Percentiles rank a stretch among this genome's conserved stretches.
These are phyloP conservation scores for Paracorniculantispora psalliotae DNA, from an alignment of 2,329 filamentous ascomycete species.

Conservation along the genomic window DNA sequence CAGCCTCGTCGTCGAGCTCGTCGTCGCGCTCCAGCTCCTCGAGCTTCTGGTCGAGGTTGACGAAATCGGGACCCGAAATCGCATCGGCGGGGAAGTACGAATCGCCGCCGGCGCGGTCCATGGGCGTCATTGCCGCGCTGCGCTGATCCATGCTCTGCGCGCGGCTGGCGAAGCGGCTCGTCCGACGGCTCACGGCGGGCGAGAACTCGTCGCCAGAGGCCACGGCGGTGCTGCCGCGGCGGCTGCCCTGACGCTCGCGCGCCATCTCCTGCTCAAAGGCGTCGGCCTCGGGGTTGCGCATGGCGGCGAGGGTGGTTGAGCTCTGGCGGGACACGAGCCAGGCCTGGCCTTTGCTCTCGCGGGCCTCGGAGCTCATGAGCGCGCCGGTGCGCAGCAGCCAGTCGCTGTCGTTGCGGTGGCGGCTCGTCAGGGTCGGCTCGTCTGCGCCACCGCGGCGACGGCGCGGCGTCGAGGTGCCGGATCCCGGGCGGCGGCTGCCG, in stretches of 20 bases:
- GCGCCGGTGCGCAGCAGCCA: constrained; percentile 62
- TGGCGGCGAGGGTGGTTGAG: constrained; percentile 55
- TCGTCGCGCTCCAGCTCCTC: constrained; percentile 50
- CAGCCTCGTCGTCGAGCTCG: constrained; percentile 52
- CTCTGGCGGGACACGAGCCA: constrained; percentile 64
- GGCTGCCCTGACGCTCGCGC: constrained; percentile 45
- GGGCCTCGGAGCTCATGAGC: constrained; percentile 54
- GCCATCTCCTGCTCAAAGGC: constrained; percentile 47
- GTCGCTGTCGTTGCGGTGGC: constrained; percentile 49
- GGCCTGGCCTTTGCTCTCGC: constrained; percentile 63
- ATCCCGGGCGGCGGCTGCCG: constrained; percentile 16
- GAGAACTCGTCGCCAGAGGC: constrained; percentile 32
- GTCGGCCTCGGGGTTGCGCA: constrained; percentile 48
- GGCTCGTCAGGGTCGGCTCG: constrained; percentile 25
- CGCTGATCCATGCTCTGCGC: constrained; percentile 28
- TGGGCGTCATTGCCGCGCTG: constrained; percentile 40
- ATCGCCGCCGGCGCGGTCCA: constrained; percentile 36
- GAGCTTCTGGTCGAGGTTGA: constrained; percentile 56
- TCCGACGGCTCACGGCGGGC: constrained; percentile 40
- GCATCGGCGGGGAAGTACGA: constrained; percentile 40
- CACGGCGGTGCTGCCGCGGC: constrained; percentile 39
- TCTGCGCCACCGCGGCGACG: constrained; percentile 29
- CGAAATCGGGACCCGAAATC: constrained; percentile 55
- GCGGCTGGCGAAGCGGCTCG: constrained; percentile 41
- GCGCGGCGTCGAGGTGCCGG: constrained; percentile 30